These are phyloP conservation scores for Starmerella cellae DNA, from an alignment of 805 yeast species.

Conservation along the genomic window DNA sequence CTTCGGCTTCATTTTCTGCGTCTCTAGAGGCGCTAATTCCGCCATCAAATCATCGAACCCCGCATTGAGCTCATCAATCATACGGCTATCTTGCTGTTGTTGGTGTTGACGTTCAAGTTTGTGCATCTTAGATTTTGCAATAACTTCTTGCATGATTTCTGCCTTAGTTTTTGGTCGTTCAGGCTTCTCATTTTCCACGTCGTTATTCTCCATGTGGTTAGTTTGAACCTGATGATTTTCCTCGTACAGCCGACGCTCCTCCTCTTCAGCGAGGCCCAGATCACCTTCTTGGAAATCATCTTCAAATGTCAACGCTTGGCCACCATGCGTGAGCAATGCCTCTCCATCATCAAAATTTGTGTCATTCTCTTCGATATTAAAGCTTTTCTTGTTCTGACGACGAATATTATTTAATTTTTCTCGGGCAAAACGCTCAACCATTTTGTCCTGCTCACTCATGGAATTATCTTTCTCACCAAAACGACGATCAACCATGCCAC, in stretches of 20 bases:
- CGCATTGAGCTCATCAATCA: conserved; percentile 29
- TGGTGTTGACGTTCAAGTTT: conserved; percentile 32
- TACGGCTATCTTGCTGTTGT: conserved; percentile 28
- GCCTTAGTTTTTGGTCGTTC: conserved; percentile 29
- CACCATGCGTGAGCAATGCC: conserved; percentile 57
- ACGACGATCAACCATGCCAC: conserved; percentile 71
- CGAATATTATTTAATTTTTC: conserved; percentile 45
- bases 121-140: conserved; percentile 33
- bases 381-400: conserved; percentile 33
- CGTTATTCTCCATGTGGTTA: background rate
- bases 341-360: conserved; percentile 34
- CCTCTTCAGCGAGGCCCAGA: conserved; percentile 30
- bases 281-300: conserved; percentile 44
- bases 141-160: conserved; percentile 35
- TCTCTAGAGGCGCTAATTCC: conserved; percentile 20
- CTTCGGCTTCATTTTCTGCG: background rate
- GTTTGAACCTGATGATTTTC: conserved; percentile 19
- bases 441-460: conserved; percentile 77
- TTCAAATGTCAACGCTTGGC: conserved; percentile 49
- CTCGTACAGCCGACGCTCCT: conserved; percentile 24
- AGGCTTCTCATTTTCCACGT: conserved; percentile 26
- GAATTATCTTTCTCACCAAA: conserved; percentile 74
- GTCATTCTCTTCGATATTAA: conserved; percentile 54
- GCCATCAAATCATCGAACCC: conserved; percentile 26
- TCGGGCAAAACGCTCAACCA: conserved; percentile 86